phyloP scores from a whole-genome alignment of 1,139 yeast species.

The Suhomyces anneliseae region DNA sequence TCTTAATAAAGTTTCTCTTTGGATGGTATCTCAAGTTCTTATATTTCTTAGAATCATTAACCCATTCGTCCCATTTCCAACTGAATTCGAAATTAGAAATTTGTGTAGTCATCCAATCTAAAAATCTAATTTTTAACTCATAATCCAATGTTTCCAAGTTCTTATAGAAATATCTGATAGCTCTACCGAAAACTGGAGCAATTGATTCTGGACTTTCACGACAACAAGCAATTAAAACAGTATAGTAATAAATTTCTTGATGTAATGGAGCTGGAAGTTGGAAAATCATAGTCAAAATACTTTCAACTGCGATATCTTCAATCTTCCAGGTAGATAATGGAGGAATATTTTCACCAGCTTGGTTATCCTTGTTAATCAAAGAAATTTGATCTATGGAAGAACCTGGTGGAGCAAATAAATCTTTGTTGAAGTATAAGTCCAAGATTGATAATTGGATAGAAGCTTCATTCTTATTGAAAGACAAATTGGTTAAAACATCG shows the following conservation, averaged over 20 bases:
- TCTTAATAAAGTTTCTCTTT: constrained; percentile 68
- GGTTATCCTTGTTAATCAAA: constrained; percentile 38
- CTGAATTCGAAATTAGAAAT: constrained; percentile 91
- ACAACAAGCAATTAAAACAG: constrained; percentile 88
- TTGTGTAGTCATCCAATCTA: constrained; percentile 94
- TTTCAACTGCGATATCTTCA: constrained; percentile 87
- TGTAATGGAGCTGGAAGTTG: constrained; percentile 68
- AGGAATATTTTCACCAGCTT: constrained; percentile 44
- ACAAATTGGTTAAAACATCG: constrained; percentile 76
- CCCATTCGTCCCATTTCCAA: constrained; percentile 99
- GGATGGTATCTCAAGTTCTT: constrained; percentile 60
- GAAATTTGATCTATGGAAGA: constrained; percentile 71
- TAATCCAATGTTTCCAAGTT: constrained; percentile 69
- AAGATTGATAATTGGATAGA: constrained; percentile 78
- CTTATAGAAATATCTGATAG: constrained; percentile 79
- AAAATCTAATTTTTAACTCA: constrained; percentile 68
- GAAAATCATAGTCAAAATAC: constrained; percentile 75
- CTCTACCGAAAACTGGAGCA: constrained; percentile 95
- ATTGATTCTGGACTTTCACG: constrained; percentile 83
- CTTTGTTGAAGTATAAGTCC: constrained; percentile 69
- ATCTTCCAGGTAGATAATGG: constrained; percentile 77
- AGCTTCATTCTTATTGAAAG: constrained; percentile 86
- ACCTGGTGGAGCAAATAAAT: constrained; percentile 80
- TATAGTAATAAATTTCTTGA: constrained; percentile 75
- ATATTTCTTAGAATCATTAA: constrained; percentile 47